Conservation (phyloP, 768 basidiomycete species). For the Suillus fuscotomentosus region DNA sequence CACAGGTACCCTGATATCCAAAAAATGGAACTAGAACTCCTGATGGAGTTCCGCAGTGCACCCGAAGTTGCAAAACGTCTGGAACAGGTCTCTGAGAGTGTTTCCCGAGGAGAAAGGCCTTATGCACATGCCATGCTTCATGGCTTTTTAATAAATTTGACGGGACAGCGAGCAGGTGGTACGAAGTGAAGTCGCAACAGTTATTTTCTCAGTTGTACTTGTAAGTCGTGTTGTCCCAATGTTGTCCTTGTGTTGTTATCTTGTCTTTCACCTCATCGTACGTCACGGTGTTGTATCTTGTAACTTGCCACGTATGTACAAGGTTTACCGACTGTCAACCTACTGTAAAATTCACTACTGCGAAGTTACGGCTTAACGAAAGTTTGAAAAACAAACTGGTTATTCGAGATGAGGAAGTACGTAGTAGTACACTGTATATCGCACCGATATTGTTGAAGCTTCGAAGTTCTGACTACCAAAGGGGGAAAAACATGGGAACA, state of each 20-base stretch:
- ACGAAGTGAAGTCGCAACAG: not conserved
- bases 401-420: not conserved
- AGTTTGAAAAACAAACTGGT: not conserved
- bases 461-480: too few relatives aligned
- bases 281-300: not conserved
- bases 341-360: not conserved
- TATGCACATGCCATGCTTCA: not conserved
- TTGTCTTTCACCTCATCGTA: not conserved
- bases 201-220: not conserved
- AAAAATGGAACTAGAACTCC: not conserved
- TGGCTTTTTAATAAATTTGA: not conserved
- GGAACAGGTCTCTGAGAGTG: not conserved
- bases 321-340: not conserved
- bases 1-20: constrained; percentile 19
- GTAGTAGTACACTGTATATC: too few relatives aligned
- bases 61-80: not conserved
- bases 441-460: too few relatives aligned
- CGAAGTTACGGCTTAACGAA: not conserved
- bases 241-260: not conserved
- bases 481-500: not conserved
- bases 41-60: not conserved
- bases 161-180: not conserved
- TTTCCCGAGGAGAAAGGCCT: not conserved
- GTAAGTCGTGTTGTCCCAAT: not conserved
- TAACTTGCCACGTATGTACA: not conserved